Evolutionary conservation across 495 filamentous ascomycete genomes (phyloP).

Genomic region (Neurospora sp.): DNA sequence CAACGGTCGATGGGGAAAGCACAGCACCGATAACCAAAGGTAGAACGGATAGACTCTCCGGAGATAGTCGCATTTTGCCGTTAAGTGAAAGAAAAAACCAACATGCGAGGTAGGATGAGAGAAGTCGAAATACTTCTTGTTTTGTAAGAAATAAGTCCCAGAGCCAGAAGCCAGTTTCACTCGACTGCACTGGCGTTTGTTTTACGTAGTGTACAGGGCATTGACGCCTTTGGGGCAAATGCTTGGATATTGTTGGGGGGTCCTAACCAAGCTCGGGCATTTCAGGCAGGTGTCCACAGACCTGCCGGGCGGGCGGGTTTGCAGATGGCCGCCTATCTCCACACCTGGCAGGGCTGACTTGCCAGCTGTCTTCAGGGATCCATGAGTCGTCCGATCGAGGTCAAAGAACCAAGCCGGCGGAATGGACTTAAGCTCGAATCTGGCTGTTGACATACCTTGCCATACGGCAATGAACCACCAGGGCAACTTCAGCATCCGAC

Average conservation of each 20-base stretch:
- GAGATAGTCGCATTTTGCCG: slow-evolving; percentile 20
- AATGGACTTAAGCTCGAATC: not conserved
- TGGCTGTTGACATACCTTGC: not conserved
- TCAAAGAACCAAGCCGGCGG: not conserved
- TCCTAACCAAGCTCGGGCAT: not conserved
- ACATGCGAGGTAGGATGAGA: not conserved
- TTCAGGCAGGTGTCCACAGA: not conserved
- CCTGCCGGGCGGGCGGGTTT: not conserved
- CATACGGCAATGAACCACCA: not conserved
- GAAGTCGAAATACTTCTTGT: not conserved
- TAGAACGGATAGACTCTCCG: slow-evolving; percentile 3
- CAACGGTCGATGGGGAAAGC: slow-evolving; percentile 13
- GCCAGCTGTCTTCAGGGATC: not conserved
- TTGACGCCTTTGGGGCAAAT: not conserved
- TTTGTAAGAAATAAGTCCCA: not conserved
- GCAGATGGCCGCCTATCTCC: not conserved
- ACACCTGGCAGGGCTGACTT: not conserved
- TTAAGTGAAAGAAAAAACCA: not conserved
- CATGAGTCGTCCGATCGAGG: not conserved
- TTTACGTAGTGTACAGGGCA: not conserved
- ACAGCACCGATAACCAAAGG: slow-evolving; percentile 13
- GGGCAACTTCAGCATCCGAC: not conserved
- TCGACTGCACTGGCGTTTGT: not conserved
- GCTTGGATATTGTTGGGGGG: not conserved
- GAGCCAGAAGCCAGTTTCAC: not conserved